Evolutionary conservation across 2,329 filamentous ascomycete species (phyloP).

Genomic region (Colletotrichum cordylinicola): DNA sequence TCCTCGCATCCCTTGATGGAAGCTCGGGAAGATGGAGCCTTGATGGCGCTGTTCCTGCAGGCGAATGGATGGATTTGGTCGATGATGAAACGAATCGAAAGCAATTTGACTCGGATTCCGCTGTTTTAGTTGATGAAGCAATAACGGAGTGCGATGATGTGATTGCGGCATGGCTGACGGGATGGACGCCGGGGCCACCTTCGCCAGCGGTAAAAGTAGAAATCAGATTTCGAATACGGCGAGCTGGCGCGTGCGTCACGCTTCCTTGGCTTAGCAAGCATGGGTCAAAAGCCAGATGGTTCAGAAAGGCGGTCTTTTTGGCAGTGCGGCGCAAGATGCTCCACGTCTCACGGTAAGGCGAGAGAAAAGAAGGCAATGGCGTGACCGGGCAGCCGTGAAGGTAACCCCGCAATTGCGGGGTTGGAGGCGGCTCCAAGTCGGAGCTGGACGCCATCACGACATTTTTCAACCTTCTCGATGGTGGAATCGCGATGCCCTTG

Average conservation of each 20-base stretch:
- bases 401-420: conserved; percentile 18
- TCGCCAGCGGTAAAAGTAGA: conserved; percentile 1
- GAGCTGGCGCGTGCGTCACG: not conserved
- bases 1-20: not conserved
- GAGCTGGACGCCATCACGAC: conserved; percentile 9
- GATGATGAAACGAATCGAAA: not conserved
- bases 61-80: not conserved
- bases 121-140: conserved; percentile 18
- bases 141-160: conserved; percentile 23
- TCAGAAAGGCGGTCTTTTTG: not conserved
- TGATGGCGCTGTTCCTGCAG: not conserved
- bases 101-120: not conserved
- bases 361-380: conserved; percentile 12
- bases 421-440: conserved; percentile 8
- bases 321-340: not conserved
- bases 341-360: not conserved
- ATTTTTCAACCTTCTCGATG: not conserved
- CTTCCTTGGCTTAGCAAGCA: not conserved
- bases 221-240: not conserved
- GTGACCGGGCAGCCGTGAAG: conserved; percentile 12
- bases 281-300: not conserved
- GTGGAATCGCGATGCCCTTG: not conserved
- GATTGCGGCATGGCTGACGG: conserved; percentile 17
- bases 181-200: conserved; percentile 8
- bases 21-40: not conserved